phyloP scores from a whole-genome alignment of 2,329 filamentous ascomycete genomes.

The Aspergillus arachidicola region DNA sequence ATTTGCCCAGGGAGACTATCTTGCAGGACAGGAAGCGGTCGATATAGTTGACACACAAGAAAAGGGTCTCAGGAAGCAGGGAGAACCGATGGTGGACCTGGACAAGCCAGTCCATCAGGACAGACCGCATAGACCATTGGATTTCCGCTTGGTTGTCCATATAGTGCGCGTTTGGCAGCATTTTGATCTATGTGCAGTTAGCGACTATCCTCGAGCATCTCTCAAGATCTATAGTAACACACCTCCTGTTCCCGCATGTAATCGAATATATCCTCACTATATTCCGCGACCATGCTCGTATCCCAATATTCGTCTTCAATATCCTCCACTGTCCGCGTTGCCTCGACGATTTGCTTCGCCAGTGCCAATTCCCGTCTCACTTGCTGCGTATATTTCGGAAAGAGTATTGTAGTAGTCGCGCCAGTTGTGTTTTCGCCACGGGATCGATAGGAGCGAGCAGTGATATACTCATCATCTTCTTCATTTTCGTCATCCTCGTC shows the following conservation, averaged over 20 bases:
- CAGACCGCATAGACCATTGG: conserved; percentile 97
- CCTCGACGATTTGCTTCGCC: conserved; percentile 68
- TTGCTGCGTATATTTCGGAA: conserved; percentile 71
- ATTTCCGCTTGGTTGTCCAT: conserved; percentile 98
- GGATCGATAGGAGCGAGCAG: conserved; percentile 76
- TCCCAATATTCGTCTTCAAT: conserved; percentile 89
- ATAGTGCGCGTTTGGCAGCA: conserved; percentile 88
- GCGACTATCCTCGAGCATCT: conserved; percentile 8
- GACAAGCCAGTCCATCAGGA: conserved; percentile 97
- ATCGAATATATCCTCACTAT: conserved; percentile 90
- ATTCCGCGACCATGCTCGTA: conserved; percentile 96
- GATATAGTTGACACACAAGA: conserved; percentile 93
- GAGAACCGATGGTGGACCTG: conserved; percentile 93
- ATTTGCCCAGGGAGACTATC: conserved; percentile 89
- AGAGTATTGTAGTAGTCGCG: conserved; percentile 66
- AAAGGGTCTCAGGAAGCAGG: conserved; percentile 90
- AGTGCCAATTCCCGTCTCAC: conserved; percentile 72
- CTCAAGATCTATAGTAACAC: conserved; percentile 30
- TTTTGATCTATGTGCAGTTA: conserved; percentile 60
- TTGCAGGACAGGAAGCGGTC: conserved; percentile 95
- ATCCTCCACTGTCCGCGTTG: conserved; percentile 69
- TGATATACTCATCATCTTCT: conserved; percentile 70
- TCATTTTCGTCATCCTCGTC: conserved; percentile 76
- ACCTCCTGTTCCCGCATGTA: conserved; percentile 92
- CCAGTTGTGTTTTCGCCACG: conserved; percentile 73